Percentiles rank a stretch among this genome's conserved stretches.
phyloP scores from a whole-genome alignment of 805 yeast genomes.

The Scheffersomyces ergatensis region DNA sequence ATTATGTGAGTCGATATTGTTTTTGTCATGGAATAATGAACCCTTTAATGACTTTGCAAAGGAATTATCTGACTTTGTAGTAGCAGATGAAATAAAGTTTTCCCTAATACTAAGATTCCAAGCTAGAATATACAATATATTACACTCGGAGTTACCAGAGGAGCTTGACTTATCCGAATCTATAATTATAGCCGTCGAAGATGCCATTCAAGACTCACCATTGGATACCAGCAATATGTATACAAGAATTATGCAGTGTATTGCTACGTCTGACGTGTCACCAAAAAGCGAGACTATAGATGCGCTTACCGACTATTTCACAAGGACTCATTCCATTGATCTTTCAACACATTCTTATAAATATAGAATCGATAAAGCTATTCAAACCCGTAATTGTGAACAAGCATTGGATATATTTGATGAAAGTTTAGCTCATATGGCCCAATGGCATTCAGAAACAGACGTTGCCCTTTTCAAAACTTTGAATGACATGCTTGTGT shows the following conservation, averaged over 20 bases:
- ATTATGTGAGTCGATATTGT: constrained; percentile 16
- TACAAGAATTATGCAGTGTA: constrained; percentile 14
- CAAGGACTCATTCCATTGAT: constrained; percentile 6
- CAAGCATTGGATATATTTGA: constrained; percentile 28
- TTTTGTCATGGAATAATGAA: constrained; percentile 7
- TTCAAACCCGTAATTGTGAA: constrained; percentile 12
- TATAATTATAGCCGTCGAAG: constrained; percentile 1
- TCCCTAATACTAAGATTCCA: constrained; percentile 17
- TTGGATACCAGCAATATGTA: constrained; percentile 3
- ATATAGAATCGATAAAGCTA: constrained; percentile 25
- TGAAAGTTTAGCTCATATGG: constrained; percentile 21
- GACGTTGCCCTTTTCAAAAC: constrained; percentile 39
- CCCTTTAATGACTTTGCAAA: neutral
- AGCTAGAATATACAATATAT: constrained; percentile 10
- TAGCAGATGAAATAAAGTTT: constrained; percentile 20
- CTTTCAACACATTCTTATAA: constrained; percentile 23
- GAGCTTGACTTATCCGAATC: constrained; percentile 3
- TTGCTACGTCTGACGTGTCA: constrained; percentile 10
- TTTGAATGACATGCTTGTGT: constrained; percentile 43
- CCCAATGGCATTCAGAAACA: constrained; percentile 20
- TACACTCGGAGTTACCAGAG: neutral
- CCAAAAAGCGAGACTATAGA: constrained; percentile 19
- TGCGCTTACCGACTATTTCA: constrained; percentile 13
- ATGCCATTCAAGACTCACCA: neutral
- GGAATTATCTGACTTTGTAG: constrained; percentile 10